phyloP scores from a whole-genome alignment of 495 filamentous ascomycete species.

The Aspergillus incahuasiensis region DNA sequence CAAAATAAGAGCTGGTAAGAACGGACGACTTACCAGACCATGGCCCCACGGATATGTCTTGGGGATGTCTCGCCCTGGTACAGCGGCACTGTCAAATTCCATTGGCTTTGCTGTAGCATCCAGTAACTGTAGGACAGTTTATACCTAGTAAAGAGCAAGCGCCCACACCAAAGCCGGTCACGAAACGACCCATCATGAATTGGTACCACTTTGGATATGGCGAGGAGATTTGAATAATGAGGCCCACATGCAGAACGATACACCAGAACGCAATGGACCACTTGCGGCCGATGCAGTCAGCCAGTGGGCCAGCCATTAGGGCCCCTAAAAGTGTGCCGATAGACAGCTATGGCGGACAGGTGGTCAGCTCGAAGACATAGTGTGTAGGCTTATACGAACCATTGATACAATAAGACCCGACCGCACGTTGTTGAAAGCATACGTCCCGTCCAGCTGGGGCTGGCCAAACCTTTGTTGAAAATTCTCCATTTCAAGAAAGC shows the following conservation, averaged over 20 bases:
- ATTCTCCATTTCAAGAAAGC: constrained; percentile 59
- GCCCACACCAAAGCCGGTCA: constrained; percentile 66
- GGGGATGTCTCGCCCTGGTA: constrained; percentile 67
- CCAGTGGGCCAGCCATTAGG: constrained; percentile 50
- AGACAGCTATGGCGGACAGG: constrained; percentile 35
- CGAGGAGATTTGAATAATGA: constrained; percentile 61
- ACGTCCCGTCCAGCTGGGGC: constrained; percentile 23
- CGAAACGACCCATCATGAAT: constrained; percentile 46
- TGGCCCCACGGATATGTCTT: constrained; percentile 56
- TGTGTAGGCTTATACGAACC: constrained; percentile 17
- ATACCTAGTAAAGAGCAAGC: constrained; percentile 40
- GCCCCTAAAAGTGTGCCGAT: constrained; percentile 66
- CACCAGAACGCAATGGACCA: constrained; percentile 50
- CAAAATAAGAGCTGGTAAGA: background rate
- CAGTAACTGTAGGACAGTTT: constrained; percentile 14
- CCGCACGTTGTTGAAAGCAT: constrained; percentile 45
- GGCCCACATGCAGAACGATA: constrained; percentile 56
- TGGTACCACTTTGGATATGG: constrained; percentile 46
- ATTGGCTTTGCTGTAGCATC: constrained; percentile 61
- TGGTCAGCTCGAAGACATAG: background rate
- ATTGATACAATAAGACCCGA: constrained; percentile 50
- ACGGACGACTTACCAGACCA: constrained; percentile 45
- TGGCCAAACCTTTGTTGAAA: constrained; percentile 42
- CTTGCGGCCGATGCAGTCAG: constrained; percentile 49
- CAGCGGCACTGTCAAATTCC: constrained; percentile 65